phyloP scores from a whole-genome alignment of 345 rosid genomes.

The Crucihimalaya himalaica region DNA sequence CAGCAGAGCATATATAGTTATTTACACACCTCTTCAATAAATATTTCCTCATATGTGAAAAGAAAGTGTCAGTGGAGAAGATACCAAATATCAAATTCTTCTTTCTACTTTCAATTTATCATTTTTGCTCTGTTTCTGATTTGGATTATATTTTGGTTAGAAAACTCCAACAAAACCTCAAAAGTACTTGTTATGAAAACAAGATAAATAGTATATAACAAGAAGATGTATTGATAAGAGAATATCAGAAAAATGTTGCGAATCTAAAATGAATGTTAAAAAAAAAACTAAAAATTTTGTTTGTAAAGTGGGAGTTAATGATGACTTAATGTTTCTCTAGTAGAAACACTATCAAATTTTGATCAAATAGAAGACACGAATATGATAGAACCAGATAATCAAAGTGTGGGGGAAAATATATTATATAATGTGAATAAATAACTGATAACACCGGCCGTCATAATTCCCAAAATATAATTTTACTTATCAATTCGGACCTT shows the following conservation, averaged over 20 bases:
- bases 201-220: background rate
- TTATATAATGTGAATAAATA: too few relatives aligned
- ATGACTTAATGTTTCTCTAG: background rate
- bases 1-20: background rate
- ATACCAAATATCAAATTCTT: background rate
- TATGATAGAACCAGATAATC: background rate
- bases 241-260: background rate
- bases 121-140: background rate
- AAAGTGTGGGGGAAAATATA: background rate
- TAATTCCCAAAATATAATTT: background rate
- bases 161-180: background rate
- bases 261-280: background rate
- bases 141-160: background rate
- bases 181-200: background rate
- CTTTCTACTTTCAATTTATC: background rate
- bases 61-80: conserved; percentile 1
- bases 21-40: background rate
- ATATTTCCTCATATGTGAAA: background rate
- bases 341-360: background rate
- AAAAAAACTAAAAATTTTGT: background rate
- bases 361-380: background rate
- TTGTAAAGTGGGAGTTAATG: background rate
- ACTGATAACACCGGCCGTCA: background rate
- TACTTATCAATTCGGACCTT: background rate
- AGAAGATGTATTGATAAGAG: background rate